Base-by-base conservation (phyloP, 768 basidiomycete genomes). In the Leccinum sublutescens region DNA sequence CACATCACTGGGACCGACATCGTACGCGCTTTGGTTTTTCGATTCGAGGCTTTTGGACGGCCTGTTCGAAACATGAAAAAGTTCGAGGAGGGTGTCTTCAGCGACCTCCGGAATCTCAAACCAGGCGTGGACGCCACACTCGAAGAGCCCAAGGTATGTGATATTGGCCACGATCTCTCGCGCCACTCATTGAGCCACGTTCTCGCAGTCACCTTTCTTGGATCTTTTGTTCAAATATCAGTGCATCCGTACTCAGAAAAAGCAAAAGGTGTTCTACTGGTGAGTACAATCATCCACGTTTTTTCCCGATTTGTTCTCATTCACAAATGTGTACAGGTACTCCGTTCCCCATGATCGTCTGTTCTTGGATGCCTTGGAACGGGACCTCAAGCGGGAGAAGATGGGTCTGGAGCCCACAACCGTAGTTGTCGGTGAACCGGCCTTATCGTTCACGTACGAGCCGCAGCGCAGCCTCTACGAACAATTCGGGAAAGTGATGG, bases 201-300 rank as follows among this genome's bases (percentile, higher is more conserved):
- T 47, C 11, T 59, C 14, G 10, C 68, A 96, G 95, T 91, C 92
- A 50, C 89, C 91, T 0, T 95, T 98, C 76, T 80, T 98, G 17
- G 95, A 98, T 66, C 81, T 95, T 27, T 77, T 98, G 10, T 97
- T 97, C 85, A 95, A 95, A 74, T 95, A 91, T 66, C 93, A 95
- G 71, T 96, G 95, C 71, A 97, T 98, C 64, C 86, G 95, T 40
- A 98, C 95, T 1, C 95, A 98, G 73, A 98, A 97, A 82, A 98
- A 97, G 77, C 95, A 96, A 78, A 95, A 98, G 74, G 95, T 98
- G n/a, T 98, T 97, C 70, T 97, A 92, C 73, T 98, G 95, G 95
- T 92, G 64, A 56, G 87, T 77, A 25, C 1, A 21, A 40, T 50
- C 53, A 45, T 17, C 57, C 54, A 31, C 25, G 15, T 55, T 51